phyloP scores from a whole-genome alignment of 495 filamentous ascomycete species.

The Xylaria telfairii region DNA sequence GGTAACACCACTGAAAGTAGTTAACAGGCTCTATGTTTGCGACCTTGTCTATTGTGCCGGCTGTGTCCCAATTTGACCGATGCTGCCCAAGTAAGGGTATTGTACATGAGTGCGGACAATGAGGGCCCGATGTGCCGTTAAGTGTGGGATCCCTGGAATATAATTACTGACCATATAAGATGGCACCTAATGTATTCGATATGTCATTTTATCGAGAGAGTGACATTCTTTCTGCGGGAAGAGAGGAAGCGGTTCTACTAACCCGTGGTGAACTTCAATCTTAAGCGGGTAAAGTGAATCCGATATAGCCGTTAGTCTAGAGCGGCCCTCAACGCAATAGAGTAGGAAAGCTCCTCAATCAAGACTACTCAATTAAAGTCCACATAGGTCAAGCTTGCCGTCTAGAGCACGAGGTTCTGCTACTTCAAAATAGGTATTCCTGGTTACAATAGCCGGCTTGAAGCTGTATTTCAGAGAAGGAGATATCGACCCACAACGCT shows the following conservation, averaged over 20 bases:
- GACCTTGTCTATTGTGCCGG: not conserved
- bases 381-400: not conserved
- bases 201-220: not conserved
- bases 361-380: not conserved
- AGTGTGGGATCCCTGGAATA: not conserved
- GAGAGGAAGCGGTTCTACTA: not conserved
- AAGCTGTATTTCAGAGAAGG: not conserved
- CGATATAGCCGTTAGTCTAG: constrained; percentile 11
- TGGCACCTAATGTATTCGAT: not conserved
- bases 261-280: not conserved
- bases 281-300: constrained; percentile 6
- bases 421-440: not conserved
- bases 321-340: not conserved
- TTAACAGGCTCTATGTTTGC: not conserved
- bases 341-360: not conserved
- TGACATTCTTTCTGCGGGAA: not conserved
- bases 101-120: not conserved
- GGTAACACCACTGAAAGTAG: not conserved
- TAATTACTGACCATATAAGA: not conserved
- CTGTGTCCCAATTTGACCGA: not conserved
- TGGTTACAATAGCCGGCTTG: not conserved
- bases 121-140: not conserved
- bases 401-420: not conserved
- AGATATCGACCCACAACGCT: not conserved
- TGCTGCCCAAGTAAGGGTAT: not conserved